Evolutionary conservation across 106 monocot genomes (phyloP).

Genomic region (Cymbidium sinense): DNA sequence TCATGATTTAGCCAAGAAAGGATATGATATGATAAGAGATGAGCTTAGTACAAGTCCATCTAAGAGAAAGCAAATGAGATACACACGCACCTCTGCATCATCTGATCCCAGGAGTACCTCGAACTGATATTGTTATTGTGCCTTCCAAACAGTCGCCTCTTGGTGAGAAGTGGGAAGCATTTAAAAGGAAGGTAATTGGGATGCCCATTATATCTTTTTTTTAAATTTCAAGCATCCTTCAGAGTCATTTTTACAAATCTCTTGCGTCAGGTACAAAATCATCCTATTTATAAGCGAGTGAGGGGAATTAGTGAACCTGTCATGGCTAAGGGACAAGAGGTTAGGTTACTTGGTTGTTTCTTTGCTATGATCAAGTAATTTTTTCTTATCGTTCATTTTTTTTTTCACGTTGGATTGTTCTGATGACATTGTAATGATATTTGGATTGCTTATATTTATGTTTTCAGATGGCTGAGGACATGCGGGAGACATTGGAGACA

Average conservation of each 20-base stretch:
- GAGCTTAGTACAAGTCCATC: conserved; percentile 55
- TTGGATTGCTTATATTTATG: conserved; percentile 1
- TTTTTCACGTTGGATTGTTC: neutral
- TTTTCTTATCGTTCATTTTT: neutral
- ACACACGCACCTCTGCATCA: conserved; percentile 29
- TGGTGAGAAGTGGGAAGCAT: conserved; percentile 87
- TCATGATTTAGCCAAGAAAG: conserved; percentile 59
- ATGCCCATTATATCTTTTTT: neutral
- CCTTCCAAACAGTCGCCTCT: conserved; percentile 65
- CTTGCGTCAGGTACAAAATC: conserved; percentile 65
- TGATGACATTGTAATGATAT: neutral
- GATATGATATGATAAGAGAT: conserved; percentile 74
- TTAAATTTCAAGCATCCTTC: neutral
- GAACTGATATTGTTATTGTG: conserved; percentile 77
- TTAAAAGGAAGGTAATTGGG: conserved; percentile 72
- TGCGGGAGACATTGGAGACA: conserved; percentile 84
- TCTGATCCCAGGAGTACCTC: conserved; percentile 58
- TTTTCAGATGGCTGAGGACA: conserved; percentile 85
- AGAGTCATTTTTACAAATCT: neutral
- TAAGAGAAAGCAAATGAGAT: conserved; percentile 36
- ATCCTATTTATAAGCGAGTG: conserved; percentile 67
- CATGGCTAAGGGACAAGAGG: conserved; percentile 86
- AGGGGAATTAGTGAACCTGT: conserved; percentile 75
- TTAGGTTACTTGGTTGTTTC: conserved; percentile 18
- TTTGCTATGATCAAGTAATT: neutral